Percentiles rank a stretch among this genome's conserved stretches.
Conservation (phyloP, 2,329 filamentous ascomycete species). For the Botryosphaeria dothidea region DNA sequence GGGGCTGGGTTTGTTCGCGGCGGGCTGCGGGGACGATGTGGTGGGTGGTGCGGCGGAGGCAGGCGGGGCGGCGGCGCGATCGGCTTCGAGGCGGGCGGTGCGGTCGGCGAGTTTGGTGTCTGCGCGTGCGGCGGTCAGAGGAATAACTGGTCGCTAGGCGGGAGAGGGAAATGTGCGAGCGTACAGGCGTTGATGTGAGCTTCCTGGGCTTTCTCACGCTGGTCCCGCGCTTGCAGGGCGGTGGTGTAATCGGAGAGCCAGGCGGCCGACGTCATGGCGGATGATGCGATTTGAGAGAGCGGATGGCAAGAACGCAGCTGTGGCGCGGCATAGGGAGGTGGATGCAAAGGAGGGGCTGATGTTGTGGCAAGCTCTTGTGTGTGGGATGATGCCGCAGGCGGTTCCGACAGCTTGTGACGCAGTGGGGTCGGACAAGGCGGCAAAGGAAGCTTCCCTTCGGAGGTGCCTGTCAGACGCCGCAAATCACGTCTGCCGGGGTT, state of each 20-base stretch:
- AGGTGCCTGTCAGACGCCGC: background rate
- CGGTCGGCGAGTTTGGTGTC: conserved; percentile 51
- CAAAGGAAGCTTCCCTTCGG: background rate
- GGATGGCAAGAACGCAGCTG: background rate
- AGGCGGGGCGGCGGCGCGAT: conserved; percentile 31
- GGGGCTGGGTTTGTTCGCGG: conserved; percentile 7
- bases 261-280: conserved; percentile 51
- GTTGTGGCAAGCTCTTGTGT: background rate
- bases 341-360: background rate
- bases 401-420: background rate
- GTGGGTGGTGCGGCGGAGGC: conserved; percentile 24
- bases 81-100: conserved; percentile 27
- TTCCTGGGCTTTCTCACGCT: conserved; percentile 64
- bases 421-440: background rate
- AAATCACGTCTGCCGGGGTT: background rate
- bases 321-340: conserved; percentile 1
- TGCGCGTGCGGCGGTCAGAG: conserved; percentile 22
- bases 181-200: conserved; percentile 79
- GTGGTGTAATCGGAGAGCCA: conserved; percentile 82
- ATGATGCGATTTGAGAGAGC: background rate
- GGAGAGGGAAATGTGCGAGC: conserved; percentile 26
- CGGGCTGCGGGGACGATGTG: conserved; percentile 19
- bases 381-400: background rate
- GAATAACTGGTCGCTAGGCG: too few relatives aligned
- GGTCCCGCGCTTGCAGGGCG: conserved; percentile 71